A percentile compares a stretch with the other conserved stretches of the same genome.
Evolutionary conservation across 306 rosid genomes (phyloP).

Genomic region (Gastrolobium villosum): DNA sequence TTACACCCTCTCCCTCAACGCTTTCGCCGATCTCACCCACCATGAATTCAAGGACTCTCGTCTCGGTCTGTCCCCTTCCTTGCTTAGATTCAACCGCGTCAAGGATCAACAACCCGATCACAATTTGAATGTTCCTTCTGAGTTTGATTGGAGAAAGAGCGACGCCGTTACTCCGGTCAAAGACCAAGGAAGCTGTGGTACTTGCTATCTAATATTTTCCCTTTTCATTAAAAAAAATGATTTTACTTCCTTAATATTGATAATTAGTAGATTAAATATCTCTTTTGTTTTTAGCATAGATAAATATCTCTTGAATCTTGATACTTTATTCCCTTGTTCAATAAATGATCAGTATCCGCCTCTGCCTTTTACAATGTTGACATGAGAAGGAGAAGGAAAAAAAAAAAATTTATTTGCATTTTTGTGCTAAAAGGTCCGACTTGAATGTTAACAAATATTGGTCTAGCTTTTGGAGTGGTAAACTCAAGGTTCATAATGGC

Average conservation of each 20-base stretch:
- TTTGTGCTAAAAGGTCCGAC: not conserved
- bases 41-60: constrained; percentile 86
- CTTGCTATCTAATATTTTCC: constrained; percentile 3
- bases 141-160: constrained; percentile 85
- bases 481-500: too few species aligned
- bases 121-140: constrained; percentile 59
- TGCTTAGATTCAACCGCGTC: constrained; percentile 42
- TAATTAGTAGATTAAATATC: not conserved
- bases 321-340: not conserved
- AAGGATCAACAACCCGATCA: constrained; percentile 35
- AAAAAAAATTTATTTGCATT: not conserved
- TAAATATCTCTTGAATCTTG: constrained; percentile 2
- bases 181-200: constrained; percentile 92
- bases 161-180: constrained; percentile 85
- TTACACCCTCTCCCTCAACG: constrained; percentile 78
- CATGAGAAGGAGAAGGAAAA: not conserved
- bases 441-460: not conserved
- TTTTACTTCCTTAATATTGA: not conserved
- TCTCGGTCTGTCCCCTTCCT: constrained; percentile 66
- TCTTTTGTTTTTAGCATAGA: too few species aligned
- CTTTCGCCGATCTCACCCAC: constrained; percentile 86
- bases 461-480: too few species aligned
- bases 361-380: not conserved
- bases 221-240: not conserved
- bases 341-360: not conserved